Evolutionary conservation across 164 flowering plant genomes (phyloP), one percentile per base, ranked within the genome.

Genomic region (Berberis vulgaris): DNA sequence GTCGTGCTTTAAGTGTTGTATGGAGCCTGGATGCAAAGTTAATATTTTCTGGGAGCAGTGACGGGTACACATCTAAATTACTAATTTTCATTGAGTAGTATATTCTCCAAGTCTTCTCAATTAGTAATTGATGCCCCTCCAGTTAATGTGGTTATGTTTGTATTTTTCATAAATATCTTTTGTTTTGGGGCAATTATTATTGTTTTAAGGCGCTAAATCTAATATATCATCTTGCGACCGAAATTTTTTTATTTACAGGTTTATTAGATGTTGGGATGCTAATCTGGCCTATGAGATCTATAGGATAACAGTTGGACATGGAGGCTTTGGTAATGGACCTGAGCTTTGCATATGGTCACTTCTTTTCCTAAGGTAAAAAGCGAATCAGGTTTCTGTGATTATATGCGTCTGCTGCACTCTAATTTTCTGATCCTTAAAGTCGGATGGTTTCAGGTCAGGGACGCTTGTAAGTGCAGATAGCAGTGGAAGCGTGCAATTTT

Each of bases 281-380:
- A 79, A 73, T 60, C 60, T 71, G n/a, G 69, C 74, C 47, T 83
- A 77, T 65, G 99, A 95, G 78, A 69, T 85, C 6, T 88, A 85
- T 70, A 84, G 99, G 72, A 86, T 92, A 67, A 91, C 96, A 43
- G 88, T 74, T 57, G 99, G 96, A 47, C 80, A 68, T 67, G 97
- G 94, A 72, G 93, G 96, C 57, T 69, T 72, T 67, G 87, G 89
- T 43, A 73, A 77, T 67, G 86, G 85, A 60, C 61, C 78, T 50
- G 92, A 91, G 4, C 79, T 91, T 57, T 95, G 97, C 67, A 70
- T 95, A 45, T 95, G 97, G 97, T 85, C 99, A 3, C 77, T 95
- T 64, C 86, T 95, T 76, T 78, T 80, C 39, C 68, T 95, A 40
- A 89, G 98, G 99, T 95, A 68, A 64, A 62, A 43, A 38, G 6